Base-by-base conservation (phyloP, 495 filamentous ascomycete genomes). In the Penicillium daleae region DNA sequence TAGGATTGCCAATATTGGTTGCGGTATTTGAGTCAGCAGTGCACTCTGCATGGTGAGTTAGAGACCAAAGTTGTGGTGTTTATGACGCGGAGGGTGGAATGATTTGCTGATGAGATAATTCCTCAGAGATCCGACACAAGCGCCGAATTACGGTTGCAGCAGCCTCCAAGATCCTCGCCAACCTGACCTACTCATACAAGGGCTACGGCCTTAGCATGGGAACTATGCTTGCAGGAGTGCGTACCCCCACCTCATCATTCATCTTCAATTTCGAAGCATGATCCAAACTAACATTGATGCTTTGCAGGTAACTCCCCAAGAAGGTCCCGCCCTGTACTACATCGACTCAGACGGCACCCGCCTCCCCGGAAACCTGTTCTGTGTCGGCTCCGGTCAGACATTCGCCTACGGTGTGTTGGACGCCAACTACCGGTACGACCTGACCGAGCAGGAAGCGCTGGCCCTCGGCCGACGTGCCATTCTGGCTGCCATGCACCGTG, bases 1-100 rank as follows among this genome's bases (percentile, higher is more conserved):
- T 72, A 91, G 88, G 95, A 99, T 81, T 99, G 95, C 81, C 95
- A 98, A 87, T 98, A 97, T 83, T 99, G 95, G 95, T 89, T 99
- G 66, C 92, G 91, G 72, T 99, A 97, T 84, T 85, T 99, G 65
- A 95, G 95, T 62, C 96, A 98, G 89, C 92, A 98, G 83, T 99
- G 95, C 80, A 94, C 95, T 54, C 90, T 99, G 63, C 95, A 98
- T 79, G 95, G 79, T 76, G 71, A 59, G 76, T 68, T 49, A n/a
- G 22, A 50, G 5, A 24, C 3, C 22, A 2, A 5, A 56, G 19
- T 19, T 52, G 12, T 37, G 35, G 10, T 24, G 8, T 22, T 3
- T 46, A 9, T 48, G 27, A 0, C 22, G 12, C 6, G n/a, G 31
- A 1, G 24, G n/a, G 10, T 21, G 39, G 35, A 29, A 29, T 24